Base-by-base conservation (phyloP, 2,329 filamentous ascomycete species). In the Coniella vitis region DNA sequence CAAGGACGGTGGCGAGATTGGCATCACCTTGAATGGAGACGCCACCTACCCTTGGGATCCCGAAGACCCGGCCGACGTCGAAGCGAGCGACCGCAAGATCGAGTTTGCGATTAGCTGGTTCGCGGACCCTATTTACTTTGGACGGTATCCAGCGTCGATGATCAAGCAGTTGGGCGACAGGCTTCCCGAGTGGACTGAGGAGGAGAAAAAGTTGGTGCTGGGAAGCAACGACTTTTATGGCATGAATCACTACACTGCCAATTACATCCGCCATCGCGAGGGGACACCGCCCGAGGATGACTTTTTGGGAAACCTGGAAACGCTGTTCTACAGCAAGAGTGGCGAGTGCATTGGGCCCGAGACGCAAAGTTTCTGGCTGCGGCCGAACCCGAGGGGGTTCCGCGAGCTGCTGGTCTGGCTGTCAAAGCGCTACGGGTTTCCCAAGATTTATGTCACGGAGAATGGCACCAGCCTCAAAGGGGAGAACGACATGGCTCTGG, bases 181-280 rank as follows among this genome's bases (percentile, higher is more conserved):
- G 13, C 76, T 94, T 41, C 89, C 89, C 4, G 71, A 73, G 38
- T 93, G 87, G 65, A 89, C 85, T 0, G 66, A 75, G 0, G 85
- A 87, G 56, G 87, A 95, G 62, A 66, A 73, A 20, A 79, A 78
- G 2, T 72, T 93, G n/a, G 81, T 95, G 39, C 75, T 84, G 60
- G 87, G 86, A n/a, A 88, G 84, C 63, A 93, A 93, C 65, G 89
- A 94, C 72, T 94, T 94, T 69, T 94, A 94, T 67, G 89, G 87
- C 65, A 91, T 91, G 87, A 94, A 95, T 73, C 86, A 90, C 74
- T 95, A 95, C 73, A 90, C 87, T 44, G 85, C 87, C 61, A 87
- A 93, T 74, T 94, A 87, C 69, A 83, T 94, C 69, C 83, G 82
- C 65, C 83, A 90, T 69, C 79, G 81, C 61, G 74, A 77, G 7